phyloP scores from a whole-genome alignment of 208 protist genomes.

The Leishmania tarentolae region DNA sequence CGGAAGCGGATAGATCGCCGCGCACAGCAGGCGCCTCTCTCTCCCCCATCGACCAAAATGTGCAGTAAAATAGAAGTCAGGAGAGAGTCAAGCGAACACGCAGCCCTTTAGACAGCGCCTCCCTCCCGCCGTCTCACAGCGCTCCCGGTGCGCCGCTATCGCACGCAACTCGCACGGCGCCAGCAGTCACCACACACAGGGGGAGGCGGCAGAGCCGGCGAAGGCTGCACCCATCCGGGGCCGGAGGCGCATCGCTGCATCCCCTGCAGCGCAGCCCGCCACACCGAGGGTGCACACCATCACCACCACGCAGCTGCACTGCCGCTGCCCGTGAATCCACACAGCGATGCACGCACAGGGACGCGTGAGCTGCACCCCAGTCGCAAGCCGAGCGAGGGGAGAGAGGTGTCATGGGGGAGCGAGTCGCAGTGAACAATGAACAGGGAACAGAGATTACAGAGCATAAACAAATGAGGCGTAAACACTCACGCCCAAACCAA shows the following conservation, averaged over 20 bases:
- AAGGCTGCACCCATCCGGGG: neutral
- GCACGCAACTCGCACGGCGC: neutral
- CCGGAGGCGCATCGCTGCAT: neutral
- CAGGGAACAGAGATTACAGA: neutral
- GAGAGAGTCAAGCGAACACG: neutral
- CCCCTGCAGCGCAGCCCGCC: neutral
- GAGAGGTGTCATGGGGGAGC: neutral
- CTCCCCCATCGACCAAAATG: neutral
- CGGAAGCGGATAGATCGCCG: neutral
- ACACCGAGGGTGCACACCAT: neutral
- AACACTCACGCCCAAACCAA: neutral
- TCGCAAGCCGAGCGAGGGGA: neutral
- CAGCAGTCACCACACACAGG: neutral
- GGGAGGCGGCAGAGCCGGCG: neutral
- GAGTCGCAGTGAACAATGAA: neutral
- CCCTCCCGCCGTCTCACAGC: neutral
- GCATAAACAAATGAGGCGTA: neutral
- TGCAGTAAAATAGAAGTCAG: neutral
- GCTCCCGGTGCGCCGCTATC: neutral
- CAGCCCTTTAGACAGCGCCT: rapidly evolving
- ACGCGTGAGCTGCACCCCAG: neutral
- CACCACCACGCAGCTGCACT: neutral
- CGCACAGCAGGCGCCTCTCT: neutral
- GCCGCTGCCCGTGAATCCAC: neutral
- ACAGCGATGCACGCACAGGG: neutral